phyloP scores from a whole-genome alignment of 805 yeast species.

The Teunomyces stri region DNA sequence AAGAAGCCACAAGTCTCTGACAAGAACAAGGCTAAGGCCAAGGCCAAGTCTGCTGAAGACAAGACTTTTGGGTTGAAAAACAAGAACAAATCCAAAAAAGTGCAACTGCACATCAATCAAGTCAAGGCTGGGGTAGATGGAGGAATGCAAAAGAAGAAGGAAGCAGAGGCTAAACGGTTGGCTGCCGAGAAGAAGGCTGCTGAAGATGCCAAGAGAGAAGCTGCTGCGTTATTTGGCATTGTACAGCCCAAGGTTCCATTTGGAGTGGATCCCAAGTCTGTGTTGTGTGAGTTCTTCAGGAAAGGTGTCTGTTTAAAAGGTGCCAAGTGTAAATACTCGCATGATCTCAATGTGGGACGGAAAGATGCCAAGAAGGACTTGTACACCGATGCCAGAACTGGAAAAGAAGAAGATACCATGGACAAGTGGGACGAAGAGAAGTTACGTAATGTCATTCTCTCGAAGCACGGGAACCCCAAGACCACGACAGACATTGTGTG shows the following conservation, averaged over 20 bases:
- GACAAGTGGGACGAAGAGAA: slow-evolving; percentile 97
- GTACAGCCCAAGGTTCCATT: slow-evolving; percentile 85
- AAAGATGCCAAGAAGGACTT: slow-evolving; percentile 88
- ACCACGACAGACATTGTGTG: slow-evolving; percentile 95
- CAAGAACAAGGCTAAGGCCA: slow-evolving; percentile 65
- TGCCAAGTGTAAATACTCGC: slow-evolving; percentile 86
- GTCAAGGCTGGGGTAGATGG: slow-evolving; percentile 45
- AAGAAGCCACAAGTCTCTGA: slow-evolving; percentile 50
- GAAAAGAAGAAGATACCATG: slow-evolving; percentile 82
- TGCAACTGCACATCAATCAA: slow-evolving; percentile 54
- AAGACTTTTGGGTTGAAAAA: slow-evolving; percentile 95
- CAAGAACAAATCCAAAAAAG: slow-evolving; percentile 88
- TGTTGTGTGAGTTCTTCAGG: slow-evolving; percentile 86
- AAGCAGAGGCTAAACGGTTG: slow-evolving; percentile 66
- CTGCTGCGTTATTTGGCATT: slow-evolving; percentile 71
- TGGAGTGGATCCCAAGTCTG: slow-evolving; percentile 96
- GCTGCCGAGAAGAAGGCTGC: slow-evolving; percentile 86
- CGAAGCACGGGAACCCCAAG: slow-evolving; percentile 92
- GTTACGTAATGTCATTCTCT: slow-evolving; percentile 76
- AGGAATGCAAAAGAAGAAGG: slow-evolving; percentile 60
- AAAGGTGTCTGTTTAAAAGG: slow-evolving; percentile 84
- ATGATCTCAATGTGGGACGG: slow-evolving; percentile 81
- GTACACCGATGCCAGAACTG: slow-evolving; percentile 81
- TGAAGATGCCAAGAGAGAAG: slow-evolving; percentile 85
- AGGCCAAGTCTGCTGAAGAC: slow-evolving; percentile 66